Conservation (phyloP, 208 protist genomes). For the Acanthamoeba rhysodes region DNA sequence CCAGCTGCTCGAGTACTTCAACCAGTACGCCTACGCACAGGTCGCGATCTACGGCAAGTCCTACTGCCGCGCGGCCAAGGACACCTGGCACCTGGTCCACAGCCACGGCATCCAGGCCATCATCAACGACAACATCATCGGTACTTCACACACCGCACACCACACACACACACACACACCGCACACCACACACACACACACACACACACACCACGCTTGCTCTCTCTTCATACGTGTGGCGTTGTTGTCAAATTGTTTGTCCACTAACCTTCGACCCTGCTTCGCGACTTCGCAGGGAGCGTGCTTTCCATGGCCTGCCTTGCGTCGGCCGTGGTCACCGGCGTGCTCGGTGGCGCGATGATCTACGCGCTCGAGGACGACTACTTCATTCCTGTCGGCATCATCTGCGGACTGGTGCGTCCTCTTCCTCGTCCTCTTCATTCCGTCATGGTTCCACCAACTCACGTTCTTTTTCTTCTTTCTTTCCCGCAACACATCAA, state of each 20-base stretch:
- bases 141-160: background rate
- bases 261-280: background rate
- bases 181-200: too few species aligned
- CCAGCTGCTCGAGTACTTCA: slow-evolving; percentile 79
- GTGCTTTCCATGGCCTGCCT: slow-evolving; percentile 60
- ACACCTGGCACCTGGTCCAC: slow-evolving; percentile 77
- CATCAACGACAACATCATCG: slow-evolving; percentile 77
- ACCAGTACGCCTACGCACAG: slow-evolving; percentile 78
- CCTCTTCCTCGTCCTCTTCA: background rate
- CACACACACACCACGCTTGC: background rate
- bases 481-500: too few species aligned
- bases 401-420: slow-evolving; percentile 63
- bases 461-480: too few species aligned
- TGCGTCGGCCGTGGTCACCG: slow-evolving; percentile 49
- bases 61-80: slow-evolving; percentile 74
- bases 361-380: slow-evolving; percentile 54
- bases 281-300: background rate
- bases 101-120: slow-evolving; percentile 67
- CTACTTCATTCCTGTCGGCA: slow-evolving; percentile 3
- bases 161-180: too few species aligned
- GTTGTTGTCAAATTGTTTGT: background rate
- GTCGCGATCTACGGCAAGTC: slow-evolving; percentile 84
- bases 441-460: background rate
- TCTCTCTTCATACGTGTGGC: background rate
- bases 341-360: slow-evolving; percentile 31